Evolutionary conservation across 768 basidiomycete species (phyloP).

Genomic region (Psilocybe cyanescens): DNA sequence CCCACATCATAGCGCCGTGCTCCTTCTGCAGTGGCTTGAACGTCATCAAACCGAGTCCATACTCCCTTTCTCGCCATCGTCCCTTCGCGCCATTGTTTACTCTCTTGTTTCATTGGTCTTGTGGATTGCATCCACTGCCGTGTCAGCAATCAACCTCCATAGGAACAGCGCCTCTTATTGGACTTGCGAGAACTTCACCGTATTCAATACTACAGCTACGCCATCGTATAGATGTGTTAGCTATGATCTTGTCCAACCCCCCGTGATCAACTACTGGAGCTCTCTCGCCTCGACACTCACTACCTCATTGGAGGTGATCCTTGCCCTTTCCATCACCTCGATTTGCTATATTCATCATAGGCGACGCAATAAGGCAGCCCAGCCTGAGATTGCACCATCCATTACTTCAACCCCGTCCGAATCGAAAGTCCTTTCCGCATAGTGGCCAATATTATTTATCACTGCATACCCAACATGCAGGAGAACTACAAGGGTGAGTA

Average conservation of each 20-base stretch:
- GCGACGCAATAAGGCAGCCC: not conserved
- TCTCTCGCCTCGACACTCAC: not conserved
- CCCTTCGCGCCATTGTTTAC: not conserved
- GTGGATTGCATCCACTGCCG: not conserved
- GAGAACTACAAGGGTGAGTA: too few relatives aligned
- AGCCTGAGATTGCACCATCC: not conserved
- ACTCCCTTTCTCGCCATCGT: not conserved
- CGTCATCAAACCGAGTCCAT: slow-evolving; percentile 9
- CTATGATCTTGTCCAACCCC: too few relatives aligned
- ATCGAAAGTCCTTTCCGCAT: not conserved
- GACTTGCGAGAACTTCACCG: not conserved
- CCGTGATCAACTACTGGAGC: not conserved
- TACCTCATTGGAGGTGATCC: not conserved
- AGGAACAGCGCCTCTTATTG: too few relatives aligned
- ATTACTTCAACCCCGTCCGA: not conserved
- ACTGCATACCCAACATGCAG: too few relatives aligned
- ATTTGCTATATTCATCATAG: not conserved
- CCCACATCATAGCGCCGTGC: not conserved
- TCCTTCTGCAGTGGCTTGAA: slow-evolving; percentile 1
- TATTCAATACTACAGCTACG: not conserved
- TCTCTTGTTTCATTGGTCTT: not conserved
- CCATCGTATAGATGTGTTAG: too few relatives aligned
- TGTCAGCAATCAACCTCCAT: not conserved
- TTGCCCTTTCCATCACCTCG: not conserved
- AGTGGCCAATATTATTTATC: not conserved